phyloP scores from a whole-genome alignment of 768 basidiomycete species.

The Auriscalpium vulgare region DNA sequence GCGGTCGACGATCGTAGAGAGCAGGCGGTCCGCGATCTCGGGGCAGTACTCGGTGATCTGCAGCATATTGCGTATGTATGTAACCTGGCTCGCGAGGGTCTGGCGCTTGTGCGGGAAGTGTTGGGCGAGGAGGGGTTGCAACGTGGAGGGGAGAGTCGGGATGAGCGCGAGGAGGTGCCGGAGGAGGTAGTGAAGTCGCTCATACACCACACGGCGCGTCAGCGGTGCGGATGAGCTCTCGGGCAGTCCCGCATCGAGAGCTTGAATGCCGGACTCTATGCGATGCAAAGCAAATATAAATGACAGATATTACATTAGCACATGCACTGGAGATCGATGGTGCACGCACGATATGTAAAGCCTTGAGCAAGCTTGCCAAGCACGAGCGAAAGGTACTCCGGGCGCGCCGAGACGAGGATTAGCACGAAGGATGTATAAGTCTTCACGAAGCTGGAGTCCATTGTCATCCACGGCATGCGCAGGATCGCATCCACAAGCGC shows the following conservation, averaged over 20 bases:
- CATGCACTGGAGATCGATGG: slow-evolving; percentile 5
- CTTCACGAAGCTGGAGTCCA: slow-evolving; percentile 78
- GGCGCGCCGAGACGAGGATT: slow-evolving; percentile 83
- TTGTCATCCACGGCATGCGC: slow-evolving; percentile 86
- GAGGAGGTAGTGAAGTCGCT: slow-evolving; percentile 81
- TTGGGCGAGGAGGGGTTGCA: slow-evolving; percentile 76
- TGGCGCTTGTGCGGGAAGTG: slow-evolving; percentile 94
- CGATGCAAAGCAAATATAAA: background rate
- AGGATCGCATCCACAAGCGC: slow-evolving; percentile 82
- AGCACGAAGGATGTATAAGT: slow-evolving; percentile 86
- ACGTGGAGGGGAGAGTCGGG: slow-evolving; percentile 82
- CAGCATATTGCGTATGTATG: slow-evolving; percentile 87
- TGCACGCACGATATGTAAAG: slow-evolving; percentile 77
- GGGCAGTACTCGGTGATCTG: slow-evolving; percentile 81
- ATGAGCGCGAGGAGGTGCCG: slow-evolving; percentile 81
- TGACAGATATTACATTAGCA: background rate
- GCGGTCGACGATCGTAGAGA: slow-evolving; percentile 86
- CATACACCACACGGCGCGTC: slow-evolving; percentile 77
- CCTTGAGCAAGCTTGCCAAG: slow-evolving; percentile 77
- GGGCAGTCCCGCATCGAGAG: slow-evolving; percentile 46
- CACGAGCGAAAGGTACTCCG: slow-evolving; percentile 84
- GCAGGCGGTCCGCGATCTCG: slow-evolving; percentile 74
- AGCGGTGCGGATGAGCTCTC: slow-evolving; percentile 64
- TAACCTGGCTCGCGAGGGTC: slow-evolving; percentile 65
- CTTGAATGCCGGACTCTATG: slow-evolving; percentile 65